Base-by-base conservation (phyloP, 2,329 filamentous ascomycete species). In the Trichoderma brevicompactum region DNA sequence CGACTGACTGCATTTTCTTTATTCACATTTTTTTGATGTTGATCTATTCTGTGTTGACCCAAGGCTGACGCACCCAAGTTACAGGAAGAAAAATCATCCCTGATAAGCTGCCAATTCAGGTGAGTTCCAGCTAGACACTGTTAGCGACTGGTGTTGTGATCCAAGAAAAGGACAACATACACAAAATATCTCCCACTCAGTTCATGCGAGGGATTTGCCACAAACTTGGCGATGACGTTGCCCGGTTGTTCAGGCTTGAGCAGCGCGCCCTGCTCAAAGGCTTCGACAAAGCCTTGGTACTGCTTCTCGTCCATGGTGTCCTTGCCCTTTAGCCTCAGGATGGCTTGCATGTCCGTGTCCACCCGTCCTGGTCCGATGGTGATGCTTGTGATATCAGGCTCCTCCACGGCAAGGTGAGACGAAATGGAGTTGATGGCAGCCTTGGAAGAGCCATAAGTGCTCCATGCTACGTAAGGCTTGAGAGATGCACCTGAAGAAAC, bases 291-390 rank as follows among this genome's bases (percentile, higher is more conserved):
- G 34, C 79, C 81, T 7, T 84, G 81, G 75, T 95, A 90, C 65
- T 87, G 85, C 7, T 79, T 74, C 62, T 80, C 74, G 56, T 81
- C 73, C 85, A 88, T 88, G 62, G 75, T 76, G 2, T 74, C 73
- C 43, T 78, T 76, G 49, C 82, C 85, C 3, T 78, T 75, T 53
- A 93, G 88, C 58, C 95, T 83, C 65, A 99, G 85, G 65, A 90
- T 85, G n/a, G 83, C 83, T 76, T 97, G 94, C 94, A 97, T 97
- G 59, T 89, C 89, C 0, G 94, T 97, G 73, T 97, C 91, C 7
- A 96, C 90, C 52, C 91, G 87, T 2, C 94, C 94, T 0, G 94
- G 94, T 4, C 89, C 83, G 40, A 97, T 80, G 0, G 91, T 83
- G 0, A 97, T 79, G 12, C 87, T 88, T 0, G 86, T 91, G 50